A percentile compares a stretch with the other conserved stretches of the same genome.
Evolutionary conservation across 306 rosid species (phyloP).

Genomic region (Dryas octopetala): DNA sequence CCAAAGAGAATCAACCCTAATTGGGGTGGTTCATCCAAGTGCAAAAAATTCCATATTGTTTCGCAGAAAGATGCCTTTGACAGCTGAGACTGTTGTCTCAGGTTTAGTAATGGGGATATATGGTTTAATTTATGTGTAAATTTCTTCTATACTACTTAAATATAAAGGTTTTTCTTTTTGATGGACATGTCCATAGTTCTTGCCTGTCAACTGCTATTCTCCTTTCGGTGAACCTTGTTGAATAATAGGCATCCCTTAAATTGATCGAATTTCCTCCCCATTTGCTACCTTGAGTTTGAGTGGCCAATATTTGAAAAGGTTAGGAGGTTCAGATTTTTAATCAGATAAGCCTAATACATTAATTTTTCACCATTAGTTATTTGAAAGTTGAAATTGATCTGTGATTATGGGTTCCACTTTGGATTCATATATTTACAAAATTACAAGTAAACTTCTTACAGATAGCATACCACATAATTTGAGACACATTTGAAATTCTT

Average conservation of each 20-base stretch:
- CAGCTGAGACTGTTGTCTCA: not conserved
- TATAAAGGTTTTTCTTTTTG: not conserved
- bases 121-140: not conserved
- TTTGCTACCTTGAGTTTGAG: not conserved
- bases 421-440: too few species aligned
- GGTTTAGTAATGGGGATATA: not conserved
- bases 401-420: too few species aligned
- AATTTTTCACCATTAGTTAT: too few species aligned
- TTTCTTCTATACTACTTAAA: not conserved
- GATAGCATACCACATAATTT: too few species aligned
- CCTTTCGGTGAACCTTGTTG: not conserved
- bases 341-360: not conserved
- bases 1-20: not conserved
- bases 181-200: too few species aligned
- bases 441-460: too few species aligned
- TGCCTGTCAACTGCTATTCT: not conserved
- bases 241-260: not conserved
- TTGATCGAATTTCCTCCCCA: not conserved
- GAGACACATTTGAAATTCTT: too few species aligned
- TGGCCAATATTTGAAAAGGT: not conserved
- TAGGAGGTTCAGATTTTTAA: not conserved
- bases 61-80: not conserved
- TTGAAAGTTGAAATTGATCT: too few species aligned
- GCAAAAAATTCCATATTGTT: slow-evolving; percentile 6
- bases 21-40: not conserved